Evolutionary conservation across 805 yeast species (phyloP), one percentile per base, ranked within the genome.

Genomic region (Candida chauliodis): DNA sequence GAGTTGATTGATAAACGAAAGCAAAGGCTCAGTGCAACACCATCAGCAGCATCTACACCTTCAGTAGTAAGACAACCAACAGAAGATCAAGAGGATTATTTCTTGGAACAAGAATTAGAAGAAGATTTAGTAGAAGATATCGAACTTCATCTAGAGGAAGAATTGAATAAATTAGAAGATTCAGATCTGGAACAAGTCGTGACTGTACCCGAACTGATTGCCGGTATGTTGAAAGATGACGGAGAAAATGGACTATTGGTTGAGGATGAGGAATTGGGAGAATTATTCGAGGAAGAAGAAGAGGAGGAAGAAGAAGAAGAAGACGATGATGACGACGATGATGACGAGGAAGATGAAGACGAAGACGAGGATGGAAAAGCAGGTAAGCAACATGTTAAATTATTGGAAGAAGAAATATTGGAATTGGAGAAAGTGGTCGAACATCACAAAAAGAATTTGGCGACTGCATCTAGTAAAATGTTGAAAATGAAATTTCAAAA

Each of bases 401-500:
- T 88, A 47, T 66, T 93, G 40, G 78, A 77, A 44, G 98, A 91
- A 59, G 97, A 90, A 58, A 81, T 93, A 41, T 63, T 71, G 5
- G 99, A 93, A 53, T 70, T 93, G 43, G 89, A 85, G 55, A 59
- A 57, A 34, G 89, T 91, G 0, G 82, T 93, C 36, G 78, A 73
- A 38, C 82, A 81, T 50, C 90, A 91, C 52, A 78, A 78, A 56
- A 71, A 71, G 32, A 89, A 85, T 50, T 75, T 87, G 34, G 77
- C 73, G 15, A 79, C 81, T 5, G 89, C 90, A 3, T 73, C 79
- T 35, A 88, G 88, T 55, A 90, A 91, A 49, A 82, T 91, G 63
- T 73, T 93, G 78, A 79, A 82, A 53, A 84, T 82, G 59, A 81
- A 97, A 63, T 85, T 90, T 56, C 73, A 81, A 50, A 93, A 84